A percentile compares a stretch with the other conserved stretches of the same genome.
phyloP scores from a whole-genome alignment of 23 red algal species.

The Chondrus crispus region DNA sequence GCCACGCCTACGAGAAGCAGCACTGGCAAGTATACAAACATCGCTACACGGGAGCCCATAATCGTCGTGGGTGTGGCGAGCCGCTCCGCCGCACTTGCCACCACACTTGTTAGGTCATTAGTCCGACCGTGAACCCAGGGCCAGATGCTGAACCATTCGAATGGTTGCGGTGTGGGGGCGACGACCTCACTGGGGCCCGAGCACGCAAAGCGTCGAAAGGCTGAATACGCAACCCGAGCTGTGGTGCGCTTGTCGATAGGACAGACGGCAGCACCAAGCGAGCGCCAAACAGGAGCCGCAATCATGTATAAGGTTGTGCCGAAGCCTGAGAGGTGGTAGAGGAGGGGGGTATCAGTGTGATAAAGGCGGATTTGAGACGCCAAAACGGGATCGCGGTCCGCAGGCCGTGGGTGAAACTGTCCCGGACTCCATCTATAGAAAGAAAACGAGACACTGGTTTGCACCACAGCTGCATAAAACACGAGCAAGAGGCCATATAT shows the following conservation, averaged over 20 bases:
- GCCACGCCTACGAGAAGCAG: background rate
- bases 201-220: no score
- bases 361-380: background rate
- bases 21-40: slow-evolving; percentile 1
- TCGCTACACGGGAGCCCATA: background rate
- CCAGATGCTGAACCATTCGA: no score
- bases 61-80: background rate
- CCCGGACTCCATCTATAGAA: background rate
- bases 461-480: background rate
- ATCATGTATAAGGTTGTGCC: background rate
- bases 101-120: background rate
- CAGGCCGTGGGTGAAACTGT: background rate
- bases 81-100: background rate
- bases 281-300: slow-evolving; percentile 10
- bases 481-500: background rate
- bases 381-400: background rate
- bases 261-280: background rate
- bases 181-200: no score
- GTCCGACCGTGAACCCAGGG: background rate
- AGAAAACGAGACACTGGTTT: background rate
- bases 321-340: background rate
- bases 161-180: no score
- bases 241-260: no score
- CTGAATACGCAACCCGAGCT: no score
- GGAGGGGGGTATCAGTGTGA: background rate